Conservation (phyloP, 345 rosid species). For the Acer campestre region DNA sequence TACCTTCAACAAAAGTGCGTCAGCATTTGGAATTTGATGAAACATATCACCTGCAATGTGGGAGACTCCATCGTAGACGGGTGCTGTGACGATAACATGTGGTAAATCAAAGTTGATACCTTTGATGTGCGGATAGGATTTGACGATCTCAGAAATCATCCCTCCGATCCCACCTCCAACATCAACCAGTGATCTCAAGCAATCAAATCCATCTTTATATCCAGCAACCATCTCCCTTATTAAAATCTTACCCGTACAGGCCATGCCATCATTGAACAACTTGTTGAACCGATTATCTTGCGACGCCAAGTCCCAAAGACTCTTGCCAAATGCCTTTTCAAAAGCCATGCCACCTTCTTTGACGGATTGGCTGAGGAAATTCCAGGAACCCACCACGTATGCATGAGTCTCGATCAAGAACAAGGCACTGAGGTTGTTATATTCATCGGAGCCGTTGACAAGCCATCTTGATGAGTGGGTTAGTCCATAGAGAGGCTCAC, state of each 20-base stretch:
- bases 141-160: slow-evolving; percentile 26
- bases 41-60: slow-evolving; percentile 48
- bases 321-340: slow-evolving; percentile 34
- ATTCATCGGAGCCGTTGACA: slow-evolving; percentile 17
- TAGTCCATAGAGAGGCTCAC: slow-evolving; percentile 31
- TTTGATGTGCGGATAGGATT: slow-evolving; percentile 34
- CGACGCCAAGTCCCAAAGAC: slow-evolving; percentile 28
- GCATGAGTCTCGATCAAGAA: slow-evolving; percentile 32
- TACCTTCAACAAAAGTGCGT: slow-evolving; percentile 38
- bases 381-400: slow-evolving; percentile 27
- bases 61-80: slow-evolving; percentile 21
- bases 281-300: slow-evolving; percentile 25
- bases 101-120: slow-evolving; percentile 44
- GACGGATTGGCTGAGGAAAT: slow-evolving; percentile 26
- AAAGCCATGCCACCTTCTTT: slow-evolving; percentile 43
- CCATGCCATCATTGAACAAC: slow-evolving; percentile 33
- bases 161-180: slow-evolving; percentile 46
- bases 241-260: slow-evolving; percentile 24
- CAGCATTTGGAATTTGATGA: slow-evolving; percentile 29
- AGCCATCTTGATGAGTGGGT: slow-evolving; percentile 39
- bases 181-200: slow-evolving; percentile 30
- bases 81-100: slow-evolving; percentile 41
- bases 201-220: slow-evolving; percentile 29
- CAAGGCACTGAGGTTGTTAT: slow-evolving; percentile 30
- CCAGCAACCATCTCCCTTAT: slow-evolving; percentile 16